Evolutionary conservation across 2,329 filamentous ascomycete genomes (phyloP).

Genomic region (Colletotrichum shisoi): DNA sequence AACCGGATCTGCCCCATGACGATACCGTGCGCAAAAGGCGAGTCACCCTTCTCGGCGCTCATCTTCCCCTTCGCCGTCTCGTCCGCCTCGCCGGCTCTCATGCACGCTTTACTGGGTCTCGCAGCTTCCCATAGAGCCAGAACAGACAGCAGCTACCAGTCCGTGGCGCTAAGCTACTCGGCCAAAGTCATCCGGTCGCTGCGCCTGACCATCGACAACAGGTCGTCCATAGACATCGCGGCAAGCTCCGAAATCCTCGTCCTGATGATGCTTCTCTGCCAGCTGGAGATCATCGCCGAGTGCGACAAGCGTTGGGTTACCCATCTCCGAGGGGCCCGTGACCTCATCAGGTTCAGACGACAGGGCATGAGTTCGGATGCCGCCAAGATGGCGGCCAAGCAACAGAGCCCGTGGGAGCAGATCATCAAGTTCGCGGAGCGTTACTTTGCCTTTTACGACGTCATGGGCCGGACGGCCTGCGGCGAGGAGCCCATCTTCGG

Average conservation of each 20-base stretch:
- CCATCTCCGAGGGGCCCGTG: conserved; percentile 54
- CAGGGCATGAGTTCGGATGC: conserved; percentile 35
- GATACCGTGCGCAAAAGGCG: conserved; percentile 26
- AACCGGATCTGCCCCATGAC: conserved; percentile 39
- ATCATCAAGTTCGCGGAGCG: conserved; percentile 47
- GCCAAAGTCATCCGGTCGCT: conserved; percentile 38
- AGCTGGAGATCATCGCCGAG: conserved; percentile 43
- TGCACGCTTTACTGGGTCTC: conserved; percentile 38
- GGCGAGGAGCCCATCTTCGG: conserved; percentile 54
- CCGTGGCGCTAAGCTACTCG: conserved; percentile 35
- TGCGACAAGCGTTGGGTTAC: conserved; percentile 55
- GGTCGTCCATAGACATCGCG: conserved; percentile 26
- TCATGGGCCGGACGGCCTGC: conserved; percentile 57
- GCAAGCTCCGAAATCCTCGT: conserved; percentile 37
- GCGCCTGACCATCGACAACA: conserved; percentile 26
- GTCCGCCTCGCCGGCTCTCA: conserved; percentile 37
- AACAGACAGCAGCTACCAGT: conserved; percentile 26
- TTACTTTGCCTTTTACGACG: conserved; percentile 57
- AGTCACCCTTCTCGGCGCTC: conserved; percentile 37
- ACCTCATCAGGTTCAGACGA: conserved; percentile 51
- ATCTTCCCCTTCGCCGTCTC: conserved; percentile 38
- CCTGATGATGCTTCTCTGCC: conserved; percentile 39
- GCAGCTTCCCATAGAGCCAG: conserved; percentile 38
- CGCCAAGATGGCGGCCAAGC: conserved; percentile 4
- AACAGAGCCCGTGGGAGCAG: conserved; percentile 39